phyloP scores from a whole-genome alignment of 1,284 basidiomycete genomes.

The Ceratobasidium sp. region DNA sequence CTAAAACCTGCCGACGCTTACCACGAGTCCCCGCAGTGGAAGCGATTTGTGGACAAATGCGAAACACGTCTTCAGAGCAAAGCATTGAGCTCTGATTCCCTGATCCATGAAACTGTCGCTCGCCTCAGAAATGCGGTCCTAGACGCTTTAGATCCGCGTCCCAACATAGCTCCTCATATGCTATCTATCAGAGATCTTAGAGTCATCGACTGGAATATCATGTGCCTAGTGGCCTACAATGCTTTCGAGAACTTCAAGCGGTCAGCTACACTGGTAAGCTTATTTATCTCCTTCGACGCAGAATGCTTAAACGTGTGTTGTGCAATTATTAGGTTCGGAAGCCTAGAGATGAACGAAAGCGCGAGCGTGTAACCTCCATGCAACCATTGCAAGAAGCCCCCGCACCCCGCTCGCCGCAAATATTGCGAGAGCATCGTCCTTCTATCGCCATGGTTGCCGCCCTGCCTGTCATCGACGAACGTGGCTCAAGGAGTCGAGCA shows the following conservation, averaged over 20 bases:
- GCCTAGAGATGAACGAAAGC: too few species aligned
- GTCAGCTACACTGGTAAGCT: neutral
- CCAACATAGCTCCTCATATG: neutral
- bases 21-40: neutral
- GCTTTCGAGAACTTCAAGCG: slow-evolving; percentile 19
- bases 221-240: slow-evolving; percentile 16
- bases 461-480: neutral
- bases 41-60: slow-evolving; percentile 23
- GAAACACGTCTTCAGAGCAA: slow-evolving; percentile 16
- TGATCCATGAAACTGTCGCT: slow-evolving; percentile 30
- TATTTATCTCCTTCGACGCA: too few species aligned
- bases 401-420: too few species aligned
- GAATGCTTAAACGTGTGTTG: too few species aligned
- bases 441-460: neutral
- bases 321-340: too few species aligned
- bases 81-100: neutral
- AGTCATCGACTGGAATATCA: slow-evolving; percentile 24
- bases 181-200: slow-evolving; percentile 11
- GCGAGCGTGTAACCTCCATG: too few species aligned
- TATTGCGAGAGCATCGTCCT: neutral
- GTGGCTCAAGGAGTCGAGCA: neutral
- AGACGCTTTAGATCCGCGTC: slow-evolving; percentile 12
- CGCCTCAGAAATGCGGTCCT: neutral
- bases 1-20: slow-evolving; percentile 28
- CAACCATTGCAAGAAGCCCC: too few species aligned